Evolutionary conservation across 2,329 filamentous ascomycete species (phyloP), one percentile per base, ranked within the genome.

Genomic region (Ustilaginoidea virens): DNA sequence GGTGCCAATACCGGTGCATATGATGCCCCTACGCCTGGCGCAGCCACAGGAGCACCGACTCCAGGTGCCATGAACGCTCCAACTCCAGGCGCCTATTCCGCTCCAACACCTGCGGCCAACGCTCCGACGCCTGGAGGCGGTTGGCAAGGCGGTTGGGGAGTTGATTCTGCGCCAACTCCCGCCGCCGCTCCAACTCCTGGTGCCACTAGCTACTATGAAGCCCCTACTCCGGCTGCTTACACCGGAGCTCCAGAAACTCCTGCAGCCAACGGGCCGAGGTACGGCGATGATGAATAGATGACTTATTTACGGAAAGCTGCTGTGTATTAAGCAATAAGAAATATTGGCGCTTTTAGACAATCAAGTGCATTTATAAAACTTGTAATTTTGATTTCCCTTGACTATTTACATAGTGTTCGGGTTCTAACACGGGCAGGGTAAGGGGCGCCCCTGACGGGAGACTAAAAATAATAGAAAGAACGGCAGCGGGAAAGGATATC

Each of bases 71-170:
- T 74, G 44, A 71, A 69, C 40, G 80, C 80, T 4, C 79, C 79
- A 1, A 85, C 80, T 0, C 80, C 77, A 0, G 77, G 74, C 3
- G 74, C 69, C 5, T 70, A 68, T 43, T 63, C 67, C n/a, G 72
- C 73, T 4, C 70, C 73, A 2, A 76, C 72, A 0, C 72, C 73
- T 0, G 69, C 62, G 11, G 65, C 63, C 8, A 69, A 63, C 39
- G 78, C 78, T 1, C 78, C 79, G 0, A 83, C 79, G 0, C 79
- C 76, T 2, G 76, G 73, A 5, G 71, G 63, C 5, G 67, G 64
- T 7, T 71, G 71, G 66, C 61, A 67, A 36, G 59, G 64, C 15
- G 64, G 66, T 15, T 71, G 67, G 66, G 65, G 63, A 21, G 58
- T 58, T 1, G 76, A 79, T 32, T 65, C 69, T 5, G 77, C 75